phyloP scores from a whole-genome alignment of 768 basidiomycete species.

The Boletus huronensis region DNA sequence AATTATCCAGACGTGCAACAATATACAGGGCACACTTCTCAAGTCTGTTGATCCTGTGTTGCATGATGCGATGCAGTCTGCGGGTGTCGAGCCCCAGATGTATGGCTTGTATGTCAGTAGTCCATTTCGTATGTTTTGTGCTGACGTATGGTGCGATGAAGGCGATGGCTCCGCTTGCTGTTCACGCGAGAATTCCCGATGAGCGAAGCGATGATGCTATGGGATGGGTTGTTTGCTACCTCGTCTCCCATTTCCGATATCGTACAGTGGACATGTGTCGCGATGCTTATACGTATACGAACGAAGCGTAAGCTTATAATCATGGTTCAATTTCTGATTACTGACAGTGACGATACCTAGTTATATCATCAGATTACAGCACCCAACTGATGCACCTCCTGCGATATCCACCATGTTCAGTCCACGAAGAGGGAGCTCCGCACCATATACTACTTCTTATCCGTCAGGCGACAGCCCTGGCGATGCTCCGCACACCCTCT shows the following conservation, averaged over 20 bases:
- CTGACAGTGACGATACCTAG: slow-evolving; percentile 39
- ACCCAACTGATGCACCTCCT: slow-evolving; percentile 79
- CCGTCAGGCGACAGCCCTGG: slow-evolving; percentile 77
- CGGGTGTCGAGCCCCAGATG: slow-evolving; percentile 92
- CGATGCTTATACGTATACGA: slow-evolving; percentile 93
- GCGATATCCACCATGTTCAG: slow-evolving; percentile 65
- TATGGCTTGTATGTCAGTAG: slow-evolving; percentile 78
- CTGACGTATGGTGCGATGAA: slow-evolving; percentile 31
- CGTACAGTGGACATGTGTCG: slow-evolving; percentile 84
- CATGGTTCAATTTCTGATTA: neutral
- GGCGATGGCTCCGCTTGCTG: slow-evolving; percentile 90
- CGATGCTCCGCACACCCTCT: slow-evolving; percentile 67
- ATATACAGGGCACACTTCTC: slow-evolving; percentile 71
- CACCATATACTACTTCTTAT: slow-evolving; percentile 70
- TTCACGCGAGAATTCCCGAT: slow-evolving; percentile 92
- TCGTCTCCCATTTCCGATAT: slow-evolving; percentile 70
- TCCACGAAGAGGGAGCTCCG: slow-evolving; percentile 36
- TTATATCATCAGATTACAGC: slow-evolving; percentile 85
- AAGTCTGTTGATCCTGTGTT: slow-evolving; percentile 77
- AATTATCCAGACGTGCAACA: slow-evolving; percentile 79
- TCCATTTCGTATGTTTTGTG: slow-evolving; percentile 4
- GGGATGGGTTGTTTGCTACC: slow-evolving; percentile 93
- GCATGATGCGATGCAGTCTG: slow-evolving; percentile 68
- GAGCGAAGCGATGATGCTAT: slow-evolving; percentile 77
- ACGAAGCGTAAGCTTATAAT: slow-evolving; percentile 65